Percentiles rank a stretch among this genome's conserved stretches.
These are phyloP conservation scores for Globisporangium orthogonon DNA, from an alignment of 352 stramenopile species.

Conservation along the genomic window DNA sequence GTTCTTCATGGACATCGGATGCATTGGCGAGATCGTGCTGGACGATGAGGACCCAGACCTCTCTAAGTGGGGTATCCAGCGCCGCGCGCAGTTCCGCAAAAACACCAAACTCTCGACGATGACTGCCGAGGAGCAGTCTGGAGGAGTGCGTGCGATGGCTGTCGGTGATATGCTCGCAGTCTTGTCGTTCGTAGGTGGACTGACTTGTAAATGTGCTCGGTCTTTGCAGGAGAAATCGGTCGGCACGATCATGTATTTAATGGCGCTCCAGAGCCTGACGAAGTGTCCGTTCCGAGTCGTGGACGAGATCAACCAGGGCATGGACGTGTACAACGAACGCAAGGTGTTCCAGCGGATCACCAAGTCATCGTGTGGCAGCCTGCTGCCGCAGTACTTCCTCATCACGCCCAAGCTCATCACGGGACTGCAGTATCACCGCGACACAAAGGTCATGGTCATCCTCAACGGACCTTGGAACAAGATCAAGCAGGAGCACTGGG, in stretches of 20 bases:
- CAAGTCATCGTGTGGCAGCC: constrained; percentile 81
- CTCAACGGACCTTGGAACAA: constrained; percentile 84
- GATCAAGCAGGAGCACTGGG: constrained; percentile 69
- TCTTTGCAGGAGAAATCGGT: constrained; percentile 79
- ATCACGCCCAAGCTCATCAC: constrained; percentile 89
- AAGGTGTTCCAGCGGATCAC: constrained; percentile 88
- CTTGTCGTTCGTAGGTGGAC: constrained; percentile 1
- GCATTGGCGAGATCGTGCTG: constrained; percentile 76
- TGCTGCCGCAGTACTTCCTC: constrained; percentile 85
- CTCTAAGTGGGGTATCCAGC: constrained; percentile 85
- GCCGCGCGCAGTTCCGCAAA: constrained; percentile 80
- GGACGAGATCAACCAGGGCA: constrained; percentile 88
- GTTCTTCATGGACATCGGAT: constrained; percentile 84
- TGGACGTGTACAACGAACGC: constrained; percentile 88
- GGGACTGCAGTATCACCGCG: constrained; percentile 72
- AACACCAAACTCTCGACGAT: constrained; percentile 80
- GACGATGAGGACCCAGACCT: constrained; percentile 76
- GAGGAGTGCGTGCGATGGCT: constrained; percentile 43
- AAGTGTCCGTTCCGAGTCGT: constrained; percentile 86
- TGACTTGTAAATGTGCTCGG: constrained; percentile 3
- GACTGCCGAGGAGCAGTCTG: constrained; percentile 83
- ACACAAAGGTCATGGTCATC: constrained; percentile 87
- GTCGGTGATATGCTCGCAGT: not conserved
- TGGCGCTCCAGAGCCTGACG: constrained; percentile 83
- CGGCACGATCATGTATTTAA: constrained; percentile 89